Evolutionary conservation across 768 basidiomycete species (phyloP).

Genomic region (Holtermanniella nyarrowii): DNA sequence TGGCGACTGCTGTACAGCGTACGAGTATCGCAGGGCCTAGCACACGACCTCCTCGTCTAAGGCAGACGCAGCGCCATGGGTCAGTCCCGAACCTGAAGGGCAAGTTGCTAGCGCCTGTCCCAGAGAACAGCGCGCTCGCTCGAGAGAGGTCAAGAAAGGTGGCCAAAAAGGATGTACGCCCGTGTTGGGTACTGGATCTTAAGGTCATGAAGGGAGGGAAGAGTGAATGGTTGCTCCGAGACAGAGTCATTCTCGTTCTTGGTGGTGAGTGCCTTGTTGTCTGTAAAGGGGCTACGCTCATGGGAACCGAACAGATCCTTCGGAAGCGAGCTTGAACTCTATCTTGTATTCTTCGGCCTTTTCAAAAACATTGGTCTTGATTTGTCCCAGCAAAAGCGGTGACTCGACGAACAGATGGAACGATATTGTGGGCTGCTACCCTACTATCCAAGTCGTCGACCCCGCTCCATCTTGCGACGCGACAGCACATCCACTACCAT

Average conservation of each 20-base stretch:
- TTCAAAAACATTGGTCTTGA: constrained; percentile 9
- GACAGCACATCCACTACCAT: constrained; percentile 8
- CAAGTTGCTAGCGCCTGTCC: neutral
- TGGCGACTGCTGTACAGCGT: too few species aligned
- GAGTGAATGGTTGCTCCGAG: constrained; percentile 10
- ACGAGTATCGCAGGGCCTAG: neutral
- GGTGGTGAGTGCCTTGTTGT: constrained; percentile 21
- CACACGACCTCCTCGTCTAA: neutral
- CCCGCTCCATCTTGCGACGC: neutral
- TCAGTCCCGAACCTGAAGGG: neutral
- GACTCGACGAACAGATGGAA: neutral
- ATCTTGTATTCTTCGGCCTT: constrained; percentile 20
- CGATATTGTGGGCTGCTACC: constrained; percentile 3
- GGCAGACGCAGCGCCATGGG: too few species aligned
- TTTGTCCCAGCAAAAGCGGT: neutral
- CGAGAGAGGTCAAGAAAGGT: neutral
- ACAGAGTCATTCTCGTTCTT: constrained; percentile 17
- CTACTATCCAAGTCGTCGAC: constrained; percentile 18
- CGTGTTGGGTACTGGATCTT: constrained; percentile 21
- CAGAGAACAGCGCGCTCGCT: neutral
- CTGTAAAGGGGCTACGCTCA: too few species aligned
- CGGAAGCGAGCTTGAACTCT: constrained; percentile 14
- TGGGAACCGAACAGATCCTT: constrained; percentile 1
- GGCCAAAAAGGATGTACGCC: constrained; percentile 2
- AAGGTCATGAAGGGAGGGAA: constrained; percentile 7